A percentile compares a stretch with the other conserved stretches of the same genome.
Conservation (phyloP, 805 yeast species). For the Saccharomycopsis sp. region DNA sequence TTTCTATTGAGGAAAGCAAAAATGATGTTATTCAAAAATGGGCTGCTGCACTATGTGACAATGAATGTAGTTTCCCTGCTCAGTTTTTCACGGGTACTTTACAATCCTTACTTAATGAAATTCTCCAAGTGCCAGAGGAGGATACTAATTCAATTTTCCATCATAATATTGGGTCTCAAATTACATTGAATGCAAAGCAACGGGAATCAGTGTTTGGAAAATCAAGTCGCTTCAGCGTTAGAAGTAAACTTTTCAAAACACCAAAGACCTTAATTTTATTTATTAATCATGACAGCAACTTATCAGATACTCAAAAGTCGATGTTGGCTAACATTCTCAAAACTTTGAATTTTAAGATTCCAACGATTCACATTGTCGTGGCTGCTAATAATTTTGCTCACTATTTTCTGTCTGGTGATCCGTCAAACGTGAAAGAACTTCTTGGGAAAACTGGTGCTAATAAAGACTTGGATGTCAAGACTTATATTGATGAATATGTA, state of each 20-base stretch:
- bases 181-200: slow-evolving; percentile 1
- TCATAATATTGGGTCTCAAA: slow-evolving; percentile 10
- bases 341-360: slow-evolving; percentile 12
- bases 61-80: slow-evolving; percentile 20
- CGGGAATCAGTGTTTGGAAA: neutral
- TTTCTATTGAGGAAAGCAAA: slow-evolving; percentile 14
- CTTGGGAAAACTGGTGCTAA: neutral
- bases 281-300: slow-evolving; percentile 4
- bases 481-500: neutral
- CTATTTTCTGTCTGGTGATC: neutral
- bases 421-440: neutral
- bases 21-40: slow-evolving; percentile 21
- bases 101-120: neutral
- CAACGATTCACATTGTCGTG: slow-evolving; percentile 8
- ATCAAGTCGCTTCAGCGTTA: neutral
- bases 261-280: slow-evolving; percentile 12
- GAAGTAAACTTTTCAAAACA: slow-evolving; percentile 1
- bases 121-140: neutral
- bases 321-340: slow-evolving; percentile 11
- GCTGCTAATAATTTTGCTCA: slow-evolving; percentile 6
- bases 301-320: neutral
- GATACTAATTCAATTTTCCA: slow-evolving; percentile 4
- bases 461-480: neutral
- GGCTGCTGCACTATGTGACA: slow-evolving; percentile 20
- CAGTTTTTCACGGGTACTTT: slow-evolving; percentile 17